Conservation (phyloP, 805 yeast species). For the Metschnikowia koreensis region DNA sequence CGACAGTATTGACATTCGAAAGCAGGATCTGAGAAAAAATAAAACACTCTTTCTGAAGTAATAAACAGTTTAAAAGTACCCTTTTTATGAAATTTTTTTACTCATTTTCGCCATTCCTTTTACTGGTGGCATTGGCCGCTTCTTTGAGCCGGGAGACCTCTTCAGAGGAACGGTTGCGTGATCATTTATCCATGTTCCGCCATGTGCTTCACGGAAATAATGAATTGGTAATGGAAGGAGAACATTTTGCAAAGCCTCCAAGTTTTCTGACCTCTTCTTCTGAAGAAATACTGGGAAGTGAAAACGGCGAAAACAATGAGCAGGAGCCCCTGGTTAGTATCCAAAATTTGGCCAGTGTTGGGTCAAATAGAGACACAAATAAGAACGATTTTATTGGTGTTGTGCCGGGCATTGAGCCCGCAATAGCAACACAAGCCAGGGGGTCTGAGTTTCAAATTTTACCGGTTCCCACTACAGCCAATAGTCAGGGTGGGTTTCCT, state of each 20-base stretch:
- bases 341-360: neutral
- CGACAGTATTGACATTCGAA: no score
- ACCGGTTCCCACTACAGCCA: neutral
- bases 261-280: neutral
- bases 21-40: neutral
- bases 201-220: constrained; percentile 1
- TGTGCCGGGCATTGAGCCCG: neutral
- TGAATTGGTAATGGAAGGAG: neutral
- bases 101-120: neutral
- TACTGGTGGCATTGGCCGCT: neutral
- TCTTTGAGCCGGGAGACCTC: neutral
- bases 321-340: neutral
- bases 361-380: neutral
- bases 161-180: constrained; percentile 1
- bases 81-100: neutral
- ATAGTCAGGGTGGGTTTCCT: neutral
- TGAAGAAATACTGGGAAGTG: neutral
- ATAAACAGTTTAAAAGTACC: neutral
- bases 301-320: neutral
- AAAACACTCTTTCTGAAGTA: neutral
- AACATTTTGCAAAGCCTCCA: neutral
- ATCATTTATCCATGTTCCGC: constrained; percentile 6
- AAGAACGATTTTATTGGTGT: neutral
- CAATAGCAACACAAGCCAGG: neutral
- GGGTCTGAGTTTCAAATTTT: neutral